Percentiles rank a stretch among this genome's conserved stretches.
phyloP scores from a whole-genome alignment of 225 moss, liverwort and hornwort genomes.

The Sphagnum contortum region DNA sequence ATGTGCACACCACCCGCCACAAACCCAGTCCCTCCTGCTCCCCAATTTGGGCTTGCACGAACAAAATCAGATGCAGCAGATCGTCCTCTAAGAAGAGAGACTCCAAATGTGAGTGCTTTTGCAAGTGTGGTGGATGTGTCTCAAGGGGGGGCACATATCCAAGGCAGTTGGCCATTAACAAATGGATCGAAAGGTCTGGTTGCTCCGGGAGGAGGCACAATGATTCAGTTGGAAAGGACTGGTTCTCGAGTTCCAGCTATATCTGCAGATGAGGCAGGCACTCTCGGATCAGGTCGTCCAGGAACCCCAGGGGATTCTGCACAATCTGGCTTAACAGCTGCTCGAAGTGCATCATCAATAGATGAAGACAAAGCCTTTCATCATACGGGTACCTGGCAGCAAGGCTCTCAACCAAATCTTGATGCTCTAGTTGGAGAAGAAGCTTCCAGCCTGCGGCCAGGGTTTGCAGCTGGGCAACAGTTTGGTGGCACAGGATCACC shows the following conservation, averaged over 20 bases:
- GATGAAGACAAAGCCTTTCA: conserved; percentile 26
- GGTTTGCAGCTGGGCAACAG: conserved; percentile 51
- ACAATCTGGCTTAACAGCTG: conserved; percentile 9
- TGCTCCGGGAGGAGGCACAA: conserved; percentile 5
- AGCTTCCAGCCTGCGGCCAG: conserved; percentile 44
- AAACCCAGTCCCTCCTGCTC: conserved; percentile 10
- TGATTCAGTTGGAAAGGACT: conserved; percentile 6
- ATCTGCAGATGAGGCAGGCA: conserved; percentile 11
- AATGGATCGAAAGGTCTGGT: conserved; percentile 11
- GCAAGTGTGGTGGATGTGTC: conserved; percentile 32
- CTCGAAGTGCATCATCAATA: conserved; percentile 16
- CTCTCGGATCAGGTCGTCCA: conserved; percentile 3
- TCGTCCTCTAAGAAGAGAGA: conserved; percentile 26
- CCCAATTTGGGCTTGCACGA: conserved; percentile 45
- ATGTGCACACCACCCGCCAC: conserved; percentile 16
- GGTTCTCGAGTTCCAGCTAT: conserved; percentile 2
- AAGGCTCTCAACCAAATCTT: conserved; percentile 38
- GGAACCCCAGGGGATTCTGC: conserved; percentile 4
- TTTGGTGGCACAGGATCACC: conserved; percentile 68
- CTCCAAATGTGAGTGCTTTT: conserved; percentile 37
- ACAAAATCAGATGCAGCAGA: conserved; percentile 45
- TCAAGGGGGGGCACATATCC: conserved; percentile 13
- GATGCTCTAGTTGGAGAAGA: conserved; percentile 52
- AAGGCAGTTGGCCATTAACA: conserved; percentile 1
- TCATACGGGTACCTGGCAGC: conserved; percentile 31